phyloP scores from a whole-genome alignment of 345 rosid species.

The Turritis glabra region DNA sequence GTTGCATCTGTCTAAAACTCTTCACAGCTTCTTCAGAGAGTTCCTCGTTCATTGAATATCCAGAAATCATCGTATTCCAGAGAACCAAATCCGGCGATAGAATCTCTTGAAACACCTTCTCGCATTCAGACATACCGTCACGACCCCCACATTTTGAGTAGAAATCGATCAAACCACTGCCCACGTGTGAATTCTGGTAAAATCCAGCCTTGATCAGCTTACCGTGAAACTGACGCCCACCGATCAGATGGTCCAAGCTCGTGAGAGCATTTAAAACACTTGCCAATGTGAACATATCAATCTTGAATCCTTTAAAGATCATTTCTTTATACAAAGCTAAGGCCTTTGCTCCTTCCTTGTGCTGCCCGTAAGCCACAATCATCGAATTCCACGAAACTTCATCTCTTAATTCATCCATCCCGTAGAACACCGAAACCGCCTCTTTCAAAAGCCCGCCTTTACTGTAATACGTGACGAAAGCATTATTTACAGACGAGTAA shows the following conservation, averaged over 20 bases:
- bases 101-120: slow-evolving; percentile 74
- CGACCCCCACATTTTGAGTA: slow-evolving; percentile 72
- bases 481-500: slow-evolving; percentile 73
- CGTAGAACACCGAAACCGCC: slow-evolving; percentile 59
- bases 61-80: slow-evolving; percentile 94
- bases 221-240: slow-evolving; percentile 81
- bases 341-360: slow-evolving; percentile 65
- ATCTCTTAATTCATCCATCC: slow-evolving; percentile 61
- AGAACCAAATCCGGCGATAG: slow-evolving; percentile 63
- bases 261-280: slow-evolving; percentile 81
- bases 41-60: slow-evolving; percentile 68
- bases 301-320: slow-evolving; percentile 50
- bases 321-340: slow-evolving; percentile 68
- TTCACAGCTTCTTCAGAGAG: slow-evolving; percentile 68
- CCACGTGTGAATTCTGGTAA: slow-evolving; percentile 71
- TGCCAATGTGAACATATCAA: slow-evolving; percentile 82
- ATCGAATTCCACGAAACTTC: slow-evolving; percentile 95
- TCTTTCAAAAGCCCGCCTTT: slow-evolving; percentile 65
- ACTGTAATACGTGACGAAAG: slow-evolving; percentile 64
- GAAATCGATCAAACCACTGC: slow-evolving; percentile 88
- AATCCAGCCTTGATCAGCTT: slow-evolving; percentile 68
- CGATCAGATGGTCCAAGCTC: slow-evolving; percentile 51
- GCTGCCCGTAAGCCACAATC: slow-evolving; percentile 90
- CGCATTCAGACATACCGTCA: slow-evolving; percentile 49
- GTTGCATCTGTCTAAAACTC: slow-evolving; percentile 63